Evolutionary conservation across 208 protist genomes (phyloP).

Genomic region (Leishmania gerbilli): DNA sequence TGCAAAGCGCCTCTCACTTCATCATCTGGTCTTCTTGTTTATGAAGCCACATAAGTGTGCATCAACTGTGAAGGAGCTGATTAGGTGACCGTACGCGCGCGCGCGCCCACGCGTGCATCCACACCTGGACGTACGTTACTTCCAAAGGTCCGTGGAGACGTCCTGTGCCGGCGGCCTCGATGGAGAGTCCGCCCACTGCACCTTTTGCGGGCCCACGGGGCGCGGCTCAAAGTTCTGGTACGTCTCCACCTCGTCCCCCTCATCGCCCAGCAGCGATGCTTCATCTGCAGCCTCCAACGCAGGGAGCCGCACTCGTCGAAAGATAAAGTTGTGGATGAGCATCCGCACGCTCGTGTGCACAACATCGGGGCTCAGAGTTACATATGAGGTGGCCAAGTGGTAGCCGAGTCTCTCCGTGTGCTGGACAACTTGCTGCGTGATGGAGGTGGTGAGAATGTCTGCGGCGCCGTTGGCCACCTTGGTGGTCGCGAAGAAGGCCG

Average conservation of each 20-base stretch:
- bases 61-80: neutral
- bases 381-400: constrained; percentile 70
- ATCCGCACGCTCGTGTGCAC: constrained; percentile 89
- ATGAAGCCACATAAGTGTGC: neutral
- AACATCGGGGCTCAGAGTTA: constrained; percentile 84
- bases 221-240: constrained; percentile 66
- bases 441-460: constrained; percentile 83
- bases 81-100: neutral
- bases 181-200: constrained; percentile 28
- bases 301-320: constrained; percentile 58
- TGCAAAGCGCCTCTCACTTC: neutral
- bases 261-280: constrained; percentile 40
- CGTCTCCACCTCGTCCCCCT: constrained; percentile 64
- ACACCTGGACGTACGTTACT: neutral
- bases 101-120: neutral
- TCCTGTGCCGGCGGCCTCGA: constrained; percentile 39
- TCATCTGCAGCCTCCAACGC: constrained; percentile 60
- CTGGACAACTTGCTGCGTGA: constrained; percentile 80
- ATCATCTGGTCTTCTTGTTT: neutral
- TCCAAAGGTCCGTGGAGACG: constrained; percentile 38
- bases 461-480: constrained; percentile 87
- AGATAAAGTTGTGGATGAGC: constrained; percentile 87
- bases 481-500: constrained; percentile 87
- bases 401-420: constrained; percentile 88
- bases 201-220: constrained; percentile 63